Base-by-base conservation (phyloP, 2,329 filamentous ascomycete genomes). In the Huntiella savannae region DNA sequence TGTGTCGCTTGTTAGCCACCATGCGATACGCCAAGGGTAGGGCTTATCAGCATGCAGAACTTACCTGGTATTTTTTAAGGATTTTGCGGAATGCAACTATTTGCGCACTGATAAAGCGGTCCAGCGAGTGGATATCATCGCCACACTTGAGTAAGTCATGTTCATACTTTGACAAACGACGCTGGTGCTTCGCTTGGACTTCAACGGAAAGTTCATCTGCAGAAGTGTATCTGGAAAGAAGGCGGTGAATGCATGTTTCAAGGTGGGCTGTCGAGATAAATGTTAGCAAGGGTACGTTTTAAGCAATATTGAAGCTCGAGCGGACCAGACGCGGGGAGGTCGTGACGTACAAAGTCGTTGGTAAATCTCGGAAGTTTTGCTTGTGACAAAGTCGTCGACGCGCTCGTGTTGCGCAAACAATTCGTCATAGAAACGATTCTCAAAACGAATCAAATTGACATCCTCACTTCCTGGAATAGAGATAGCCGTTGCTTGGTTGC, bases 11-110 rank as follows among this genome's bases (percentile, higher is more conserved):
- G 22, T 28, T 28, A 28, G 22, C 22, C 3, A 28, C 22, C 22
- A 28, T 28, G 22, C 6, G 6, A 4, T 10, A 10, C 22, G 7
- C 22, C 22, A 28, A 28, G 22, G 22, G 8, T 28, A 28, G 8
- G 22, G 22, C 8, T 7, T 10, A 28, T 8, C 22, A 28, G 22
- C 22, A 13, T 13, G 32, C 19, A 36, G 15, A 36, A 48, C 62
- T n/a, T 62, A 74, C 73, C 66, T 69, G 72, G 62, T 91, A 88
- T 58, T 92, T 92, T 59, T 88, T 91, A 33, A 87, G 64, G 34
- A 92, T 78, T 62, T 92, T 92, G 47, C 75, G 73, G 55, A 92
- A 87, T 3, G 80, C 84, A 4, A 79, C 73, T 7, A 77, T 68
- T 57, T 92, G 84, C 2, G 80, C 79, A 49, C 72, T 69, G 52